Base-by-base conservation (phyloP, 1,139 yeast species). In the Saccharomyces hybrid region DNA sequence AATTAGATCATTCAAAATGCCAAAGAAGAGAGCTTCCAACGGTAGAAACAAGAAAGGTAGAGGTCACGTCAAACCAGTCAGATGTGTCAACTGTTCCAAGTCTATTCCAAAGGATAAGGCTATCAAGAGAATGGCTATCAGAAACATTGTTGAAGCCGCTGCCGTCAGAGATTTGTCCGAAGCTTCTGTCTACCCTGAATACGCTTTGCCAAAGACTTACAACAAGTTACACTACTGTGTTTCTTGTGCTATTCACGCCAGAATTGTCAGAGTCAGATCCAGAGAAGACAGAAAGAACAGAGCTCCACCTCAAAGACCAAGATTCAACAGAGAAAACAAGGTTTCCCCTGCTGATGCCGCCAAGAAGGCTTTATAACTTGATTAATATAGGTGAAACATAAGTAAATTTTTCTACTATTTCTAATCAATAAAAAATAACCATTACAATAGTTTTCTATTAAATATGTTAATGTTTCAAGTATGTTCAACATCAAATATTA, bases 21-120 rank as follows among this genome's bases (percentile, higher is more conserved):
- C 99, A 81, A 93, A 93, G 90, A 93, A 93, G 98, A 93, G 99
- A 90, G 90, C 98, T 81, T 89, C 97, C 95, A 90, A 90, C 97
- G 99, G 99, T 86, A 93, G 99, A 86, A 93, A 95, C 95, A 93
- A 93, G 96, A 90, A 90, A 85, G 99, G 99, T 78, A 93, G 99
- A 88, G 99, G 99, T 78, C 99, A 93, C 96, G 97, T 88, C 80
- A 87, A 88, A 82, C 96, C 97, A 77, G 97, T 93, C 76, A 91
- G 99, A 87, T 93, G 99, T 85, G 88, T 91, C 77, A 93, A 93
- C 97, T 93, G 99, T 82, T 88, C 97, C 74, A 90, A 96, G 81
- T 88, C 96, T 83, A 97, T 93, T 73, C 98, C 99, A 76, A 95
- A 93, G 89, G 99, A 93, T 79, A 95, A 93, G 89, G 97, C 99